A percentile compares a stretch with the other conserved stretches of the same genome.
Evolutionary conservation across 2,329 filamentous ascomycete genomes (phyloP).

Genomic region (Stagonosporopsis vannaccii): DNA sequence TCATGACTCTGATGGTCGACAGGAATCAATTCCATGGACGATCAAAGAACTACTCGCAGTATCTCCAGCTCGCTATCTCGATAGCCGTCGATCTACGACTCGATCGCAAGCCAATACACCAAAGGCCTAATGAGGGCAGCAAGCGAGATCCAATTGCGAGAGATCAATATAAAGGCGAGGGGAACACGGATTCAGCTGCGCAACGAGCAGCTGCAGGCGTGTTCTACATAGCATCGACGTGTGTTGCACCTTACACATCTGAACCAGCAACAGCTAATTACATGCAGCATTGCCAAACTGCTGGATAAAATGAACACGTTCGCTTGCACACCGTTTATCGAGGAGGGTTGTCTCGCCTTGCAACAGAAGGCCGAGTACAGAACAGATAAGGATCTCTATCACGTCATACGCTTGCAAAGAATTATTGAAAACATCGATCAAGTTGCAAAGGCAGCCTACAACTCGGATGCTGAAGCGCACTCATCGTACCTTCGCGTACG

Average conservation of each 20-base stretch:
- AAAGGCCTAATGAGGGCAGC: slow-evolving; percentile 24
- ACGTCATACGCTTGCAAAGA: slow-evolving; percentile 49
- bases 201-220: slow-evolving; percentile 55
- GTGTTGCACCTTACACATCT: slow-evolving; percentile 16
- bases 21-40: slow-evolving; percentile 44
- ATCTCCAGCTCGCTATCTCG: slow-evolving; percentile 40
- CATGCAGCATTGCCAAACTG: slow-evolving; percentile 44
- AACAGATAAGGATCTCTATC: slow-evolving; percentile 47
- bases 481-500: slow-evolving; percentile 41
- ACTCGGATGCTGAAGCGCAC: slow-evolving; percentile 35
- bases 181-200: slow-evolving; percentile 48
- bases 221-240: slow-evolving; percentile 55
- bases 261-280: slow-evolving; percentile 16
- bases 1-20: slow-evolving; percentile 3
- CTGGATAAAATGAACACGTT: slow-evolving; percentile 51
- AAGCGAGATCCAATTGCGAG: slow-evolving; percentile 35
- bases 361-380: slow-evolving; percentile 40
- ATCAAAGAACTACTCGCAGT: slow-evolving; percentile 42
- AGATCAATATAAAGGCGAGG: slow-evolving; percentile 10
- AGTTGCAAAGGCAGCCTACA: slow-evolving; percentile 23
- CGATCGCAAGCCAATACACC: slow-evolving; percentile 33
- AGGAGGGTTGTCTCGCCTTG: slow-evolving; percentile 48
- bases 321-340: slow-evolving; percentile 45
- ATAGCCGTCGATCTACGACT: slow-evolving; percentile 43
- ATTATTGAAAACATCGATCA: slow-evolving; percentile 50